A percentile compares a stretch with the other conserved stretches of the same genome.
phyloP scores from a whole-genome alignment of 2,329 filamentous ascomycete genomes.

The Arthrobotrys entomopaga region DNA sequence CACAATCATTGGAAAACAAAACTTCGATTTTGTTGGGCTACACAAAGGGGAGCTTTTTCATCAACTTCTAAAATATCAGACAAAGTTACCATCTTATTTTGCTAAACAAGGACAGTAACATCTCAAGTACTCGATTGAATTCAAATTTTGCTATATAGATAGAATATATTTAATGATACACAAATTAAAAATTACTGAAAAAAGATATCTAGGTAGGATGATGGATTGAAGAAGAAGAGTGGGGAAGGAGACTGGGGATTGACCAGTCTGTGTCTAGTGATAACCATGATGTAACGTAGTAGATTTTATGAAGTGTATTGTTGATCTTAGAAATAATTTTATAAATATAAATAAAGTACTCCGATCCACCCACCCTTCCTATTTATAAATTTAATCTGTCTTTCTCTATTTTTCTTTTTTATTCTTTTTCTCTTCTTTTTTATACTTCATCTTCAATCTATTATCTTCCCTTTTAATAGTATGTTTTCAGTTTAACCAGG shows the following conservation, averaged over 20 bases:
- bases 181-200: background rate
- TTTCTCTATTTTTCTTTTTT: background rate
- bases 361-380: too few species aligned
- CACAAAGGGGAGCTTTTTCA: background rate
- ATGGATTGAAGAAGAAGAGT: background rate
- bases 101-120: conserved; percentile 7
- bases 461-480: background rate
- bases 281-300: too few species aligned
- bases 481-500: background rate
- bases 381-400: too few species aligned
- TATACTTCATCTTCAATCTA: background rate
- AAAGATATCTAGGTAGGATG: background rate
- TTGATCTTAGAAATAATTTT: background rate
- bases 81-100: conserved; percentile 3
- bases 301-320: conserved; percentile 6
- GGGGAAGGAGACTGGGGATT: background rate
- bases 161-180: background rate
- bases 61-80: background rate
- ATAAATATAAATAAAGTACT: background rate
- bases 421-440: background rate
- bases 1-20: too few species aligned
- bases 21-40: too few species aligned
- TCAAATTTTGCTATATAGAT: background rate
- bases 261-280: too few species aligned
- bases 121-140: background rate